A percentile compares a stretch with the other conserved stretches of the same genome.
These are phyloP conservation scores for Rhodomyrtus psidioides DNA, from an alignment of 441 rosid species.

Conservation along the genomic window DNA sequence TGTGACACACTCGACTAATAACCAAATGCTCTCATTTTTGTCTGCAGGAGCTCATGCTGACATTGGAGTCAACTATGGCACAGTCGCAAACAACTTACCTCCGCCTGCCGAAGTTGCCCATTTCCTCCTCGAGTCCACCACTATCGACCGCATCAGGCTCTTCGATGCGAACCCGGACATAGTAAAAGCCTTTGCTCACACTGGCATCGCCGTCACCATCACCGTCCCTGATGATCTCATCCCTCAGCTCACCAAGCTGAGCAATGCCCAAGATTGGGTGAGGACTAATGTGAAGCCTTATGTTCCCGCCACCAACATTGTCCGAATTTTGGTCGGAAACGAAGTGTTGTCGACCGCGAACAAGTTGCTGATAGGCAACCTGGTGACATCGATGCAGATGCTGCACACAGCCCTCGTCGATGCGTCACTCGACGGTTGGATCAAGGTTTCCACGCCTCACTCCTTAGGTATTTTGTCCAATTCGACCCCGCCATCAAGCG, in stretches of 20 bases:
- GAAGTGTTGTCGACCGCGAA: conserved; percentile 54
- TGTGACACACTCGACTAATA: not conserved
- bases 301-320: conserved; percentile 52
- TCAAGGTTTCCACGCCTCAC: conserved; percentile 68
- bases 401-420: conserved; percentile 60
- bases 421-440: conserved; percentile 39
- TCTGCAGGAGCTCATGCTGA: conserved; percentile 28
- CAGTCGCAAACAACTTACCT: conserved; percentile 63
- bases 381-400: conserved; percentile 65
- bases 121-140: conserved; percentile 56
- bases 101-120: conserved; percentile 59
- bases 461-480: conserved; percentile 55
- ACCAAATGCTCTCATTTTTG: not conserved
- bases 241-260: conserved; percentile 44
- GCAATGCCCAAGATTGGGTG: conserved; percentile 57
- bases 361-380: conserved; percentile 26
- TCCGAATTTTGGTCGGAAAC: conserved; percentile 72
- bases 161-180: conserved; percentile 48
- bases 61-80: conserved; percentile 76
- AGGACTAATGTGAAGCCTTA: conserved; percentile 42
- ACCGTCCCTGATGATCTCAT: conserved; percentile 63
- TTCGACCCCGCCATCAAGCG: conserved; percentile 65
- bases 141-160: conserved; percentile 57
- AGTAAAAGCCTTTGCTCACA: conserved; percentile 51
- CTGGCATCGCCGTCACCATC: conserved; percentile 49